Conservation (phyloP, 225 moss, liverwort and hornwort genomes). For the Polytrichum formosum region DNA sequence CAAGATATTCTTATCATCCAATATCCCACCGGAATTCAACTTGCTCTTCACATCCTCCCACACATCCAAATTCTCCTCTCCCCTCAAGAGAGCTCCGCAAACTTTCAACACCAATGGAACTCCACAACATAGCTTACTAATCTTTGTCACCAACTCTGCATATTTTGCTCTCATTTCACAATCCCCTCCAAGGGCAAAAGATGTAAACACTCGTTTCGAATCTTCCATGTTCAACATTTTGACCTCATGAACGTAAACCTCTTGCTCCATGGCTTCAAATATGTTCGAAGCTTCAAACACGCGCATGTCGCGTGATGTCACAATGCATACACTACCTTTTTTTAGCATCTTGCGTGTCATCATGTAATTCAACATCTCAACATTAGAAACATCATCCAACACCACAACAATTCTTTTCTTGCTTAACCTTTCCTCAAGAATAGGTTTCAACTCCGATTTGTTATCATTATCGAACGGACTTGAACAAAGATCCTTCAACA, state of each 20-base stretch:
- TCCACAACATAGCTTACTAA: neutral
- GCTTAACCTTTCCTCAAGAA: neutral
- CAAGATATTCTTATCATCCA: neutral
- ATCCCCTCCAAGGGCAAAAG: constrained; percentile 1
- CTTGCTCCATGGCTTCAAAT: too few relatives aligned
- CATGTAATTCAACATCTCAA: neutral
- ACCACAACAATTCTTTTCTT: neutral
- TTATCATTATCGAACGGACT: neutral
- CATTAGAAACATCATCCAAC: neutral
- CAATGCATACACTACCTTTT: neutral
- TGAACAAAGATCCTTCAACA: neutral
- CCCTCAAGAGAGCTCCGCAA: neutral
- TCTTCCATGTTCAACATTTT: neutral
- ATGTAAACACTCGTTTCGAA: neutral
- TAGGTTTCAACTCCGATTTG: neutral
- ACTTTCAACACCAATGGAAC: neutral
- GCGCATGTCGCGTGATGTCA: neutral
- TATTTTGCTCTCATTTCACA: neutral
- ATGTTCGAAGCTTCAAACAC: neutral
- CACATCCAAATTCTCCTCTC: neutral
- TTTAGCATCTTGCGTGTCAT: neutral
- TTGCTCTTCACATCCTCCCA: neutral
- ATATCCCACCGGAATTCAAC: neutral
- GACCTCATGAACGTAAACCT: neutral
- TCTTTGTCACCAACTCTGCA: neutral